Conservation (phyloP, 2,329 filamentous ascomycete genomes). For the Salinomyces thailandicus region DNA sequence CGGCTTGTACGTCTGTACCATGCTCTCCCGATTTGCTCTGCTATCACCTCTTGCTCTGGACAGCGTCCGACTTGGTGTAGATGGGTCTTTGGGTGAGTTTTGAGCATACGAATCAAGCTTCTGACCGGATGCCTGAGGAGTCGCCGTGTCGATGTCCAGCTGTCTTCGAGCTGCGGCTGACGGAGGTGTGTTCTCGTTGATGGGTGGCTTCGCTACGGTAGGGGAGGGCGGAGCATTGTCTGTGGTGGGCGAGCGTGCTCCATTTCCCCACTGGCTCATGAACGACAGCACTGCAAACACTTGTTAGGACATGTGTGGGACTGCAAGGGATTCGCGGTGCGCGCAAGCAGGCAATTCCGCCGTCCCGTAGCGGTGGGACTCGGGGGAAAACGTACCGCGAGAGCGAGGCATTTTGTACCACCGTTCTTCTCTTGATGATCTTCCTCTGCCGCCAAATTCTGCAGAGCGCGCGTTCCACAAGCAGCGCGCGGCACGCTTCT, state of each 20-base stretch:
- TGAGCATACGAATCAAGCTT: constrained; percentile 23
- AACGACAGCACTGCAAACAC: constrained; percentile 73
- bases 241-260: constrained; percentile 29
- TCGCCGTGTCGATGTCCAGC: constrained; percentile 17
- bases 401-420: constrained; percentile 25
- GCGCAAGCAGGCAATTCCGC: background rate
- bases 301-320: no score
- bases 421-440: background rate
- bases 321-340: constrained; percentile 1
- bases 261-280: constrained; percentile 65
- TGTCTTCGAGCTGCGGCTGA: constrained; percentile 7
- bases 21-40: constrained; percentile 60
- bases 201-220: constrained; percentile 2
- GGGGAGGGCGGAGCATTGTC: constrained; percentile 6
- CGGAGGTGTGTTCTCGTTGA: constrained; percentile 8
- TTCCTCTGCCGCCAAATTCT: background rate
- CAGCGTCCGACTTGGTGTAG: constrained; percentile 20
- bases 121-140: constrained; percentile 9
- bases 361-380: background rate
- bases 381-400: constrained; percentile 23
- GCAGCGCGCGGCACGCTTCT: background rate
- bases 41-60: constrained; percentile 37
- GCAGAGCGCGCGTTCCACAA: background rate
- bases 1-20: constrained; percentile 76
- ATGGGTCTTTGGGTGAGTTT: constrained; percentile 26